These are phyloP conservation scores for Physcomitrium patens DNA, from an alignment of 225 moss, liverwort and hornwort species.

Conservation along the genomic window DNA sequence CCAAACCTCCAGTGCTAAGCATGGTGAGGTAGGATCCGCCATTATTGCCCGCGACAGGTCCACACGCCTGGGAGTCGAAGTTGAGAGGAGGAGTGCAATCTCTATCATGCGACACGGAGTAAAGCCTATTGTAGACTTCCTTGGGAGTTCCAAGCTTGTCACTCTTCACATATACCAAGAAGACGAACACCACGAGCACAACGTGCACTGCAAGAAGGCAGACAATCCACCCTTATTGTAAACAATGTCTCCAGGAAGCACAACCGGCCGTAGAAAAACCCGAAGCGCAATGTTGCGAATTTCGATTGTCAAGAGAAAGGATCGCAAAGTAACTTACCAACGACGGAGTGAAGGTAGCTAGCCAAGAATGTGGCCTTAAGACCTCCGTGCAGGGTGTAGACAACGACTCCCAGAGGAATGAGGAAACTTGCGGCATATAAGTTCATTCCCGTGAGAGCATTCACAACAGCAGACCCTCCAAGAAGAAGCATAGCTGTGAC, in stretches of 20 bases:
- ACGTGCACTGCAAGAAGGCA: constrained; percentile 60
- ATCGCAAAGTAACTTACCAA: constrained; percentile 42
- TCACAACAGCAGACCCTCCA: constrained; percentile 91
- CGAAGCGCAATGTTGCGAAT: no score
- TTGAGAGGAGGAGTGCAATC: constrained; percentile 61
- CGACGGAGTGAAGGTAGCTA: constrained; percentile 84
- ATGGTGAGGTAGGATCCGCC: constrained; percentile 96
- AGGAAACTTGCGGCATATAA: constrained; percentile 94
- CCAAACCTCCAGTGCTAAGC: constrained; percentile 87
- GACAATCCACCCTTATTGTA: no score
- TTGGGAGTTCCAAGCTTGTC: constrained; percentile 73
- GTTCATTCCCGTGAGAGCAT: constrained; percentile 87
- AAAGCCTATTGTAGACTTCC: constrained; percentile 56
- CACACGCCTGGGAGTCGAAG: constrained; percentile 68
- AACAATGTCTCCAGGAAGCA: not conserved
- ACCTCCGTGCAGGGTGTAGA: constrained; percentile 86
- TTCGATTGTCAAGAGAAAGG: not conserved
- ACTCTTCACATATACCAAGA: constrained; percentile 76
- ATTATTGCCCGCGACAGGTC: constrained; percentile 64
- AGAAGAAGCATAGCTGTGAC: constrained; percentile 94
- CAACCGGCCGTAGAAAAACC: not conserved
- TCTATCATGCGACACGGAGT: constrained; percentile 25
- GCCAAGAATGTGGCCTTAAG: constrained; percentile 95
- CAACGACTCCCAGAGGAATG: constrained; percentile 87
- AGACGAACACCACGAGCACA: constrained; percentile 91